phyloP scores from a whole-genome alignment of 1,284 basidiomycete genomes.

The Naganishia sp. region DNA sequence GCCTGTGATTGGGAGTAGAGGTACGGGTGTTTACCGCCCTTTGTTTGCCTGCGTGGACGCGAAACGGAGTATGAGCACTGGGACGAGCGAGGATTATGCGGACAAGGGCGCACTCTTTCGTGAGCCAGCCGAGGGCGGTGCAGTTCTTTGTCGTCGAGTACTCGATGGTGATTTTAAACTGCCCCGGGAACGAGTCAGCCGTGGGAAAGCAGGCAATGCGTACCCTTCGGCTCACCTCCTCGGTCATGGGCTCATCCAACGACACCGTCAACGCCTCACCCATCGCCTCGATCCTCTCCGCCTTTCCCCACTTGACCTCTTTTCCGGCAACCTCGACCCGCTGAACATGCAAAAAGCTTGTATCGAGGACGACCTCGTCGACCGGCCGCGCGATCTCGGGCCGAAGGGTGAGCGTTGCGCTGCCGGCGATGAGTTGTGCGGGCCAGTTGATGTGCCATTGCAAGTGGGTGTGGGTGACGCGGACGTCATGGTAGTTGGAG shows the following conservation, averaged over 20 bases:
- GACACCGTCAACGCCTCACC: conserved; percentile 52
- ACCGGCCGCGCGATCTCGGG: conserved; percentile 63
- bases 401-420: conserved; percentile 61
- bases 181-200: no score
- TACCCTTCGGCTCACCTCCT: conserved; percentile 12
- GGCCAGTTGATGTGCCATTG: conserved; percentile 84
- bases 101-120: conserved; percentile 64
- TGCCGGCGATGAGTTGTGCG: conserved; percentile 59
- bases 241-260: conserved; percentile 41
- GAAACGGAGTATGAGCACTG: background rate
- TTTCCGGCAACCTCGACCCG: conserved; percentile 62
- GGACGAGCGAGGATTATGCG: background rate
- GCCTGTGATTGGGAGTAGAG: conserved; percentile 95
- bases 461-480: conserved; percentile 69
- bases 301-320: conserved; percentile 60
- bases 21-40: conserved; percentile 81
- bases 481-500: conserved; percentile 73
- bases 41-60: conserved; percentile 70
- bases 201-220: no score
- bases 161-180: conserved; percentile 60
- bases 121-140: conserved; percentile 91
- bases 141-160: conserved; percentile 76
- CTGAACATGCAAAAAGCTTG: conserved; percentile 68
- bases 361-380: conserved; percentile 74
- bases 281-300: conserved; percentile 50